Conservation (phyloP, 2,329 filamentous ascomycete species). For the Colletotrichum sp. region DNA sequence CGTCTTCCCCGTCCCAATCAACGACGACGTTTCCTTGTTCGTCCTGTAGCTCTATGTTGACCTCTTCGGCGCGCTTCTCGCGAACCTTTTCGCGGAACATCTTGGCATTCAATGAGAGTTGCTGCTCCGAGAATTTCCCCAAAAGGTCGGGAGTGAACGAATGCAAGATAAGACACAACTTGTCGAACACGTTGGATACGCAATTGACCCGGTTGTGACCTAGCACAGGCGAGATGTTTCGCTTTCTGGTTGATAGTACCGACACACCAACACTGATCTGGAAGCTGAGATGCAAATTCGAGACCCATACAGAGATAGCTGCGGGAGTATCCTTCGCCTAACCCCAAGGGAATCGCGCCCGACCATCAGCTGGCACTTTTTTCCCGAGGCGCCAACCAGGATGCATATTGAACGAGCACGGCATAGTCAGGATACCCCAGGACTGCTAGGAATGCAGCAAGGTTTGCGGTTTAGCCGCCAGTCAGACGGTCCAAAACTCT, state of each 20-base stretch:
- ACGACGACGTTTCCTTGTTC: constrained; percentile 34
- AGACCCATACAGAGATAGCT: not conserved
- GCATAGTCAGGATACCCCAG: not conserved
- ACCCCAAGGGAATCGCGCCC: not conserved
- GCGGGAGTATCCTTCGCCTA: not conserved
- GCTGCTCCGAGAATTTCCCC: not conserved
- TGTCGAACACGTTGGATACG: not conserved
- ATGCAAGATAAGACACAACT: not conserved
- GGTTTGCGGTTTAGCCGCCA: not conserved
- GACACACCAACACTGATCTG: not conserved
- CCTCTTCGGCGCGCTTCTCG: not conserved
- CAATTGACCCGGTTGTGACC: not conserved
- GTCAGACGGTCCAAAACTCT: not conserved
- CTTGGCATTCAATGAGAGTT: not conserved
- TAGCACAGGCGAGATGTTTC: not conserved
- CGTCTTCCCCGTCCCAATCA: constrained; percentile 63
- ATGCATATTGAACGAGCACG: not conserved
- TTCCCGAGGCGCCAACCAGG: not conserved
- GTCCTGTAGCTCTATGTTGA: not conserved
- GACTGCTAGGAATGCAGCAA: not conserved
- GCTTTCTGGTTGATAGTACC: not conserved
- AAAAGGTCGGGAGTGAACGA: fast-evolving
- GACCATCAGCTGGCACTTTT: not conserved
- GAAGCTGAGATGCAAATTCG: not conserved
- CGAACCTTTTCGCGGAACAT: not conserved